phyloP scores from a whole-genome alignment of 2,329 filamentous ascomycete species.

The Simplicillium aogashimaense region DNA sequence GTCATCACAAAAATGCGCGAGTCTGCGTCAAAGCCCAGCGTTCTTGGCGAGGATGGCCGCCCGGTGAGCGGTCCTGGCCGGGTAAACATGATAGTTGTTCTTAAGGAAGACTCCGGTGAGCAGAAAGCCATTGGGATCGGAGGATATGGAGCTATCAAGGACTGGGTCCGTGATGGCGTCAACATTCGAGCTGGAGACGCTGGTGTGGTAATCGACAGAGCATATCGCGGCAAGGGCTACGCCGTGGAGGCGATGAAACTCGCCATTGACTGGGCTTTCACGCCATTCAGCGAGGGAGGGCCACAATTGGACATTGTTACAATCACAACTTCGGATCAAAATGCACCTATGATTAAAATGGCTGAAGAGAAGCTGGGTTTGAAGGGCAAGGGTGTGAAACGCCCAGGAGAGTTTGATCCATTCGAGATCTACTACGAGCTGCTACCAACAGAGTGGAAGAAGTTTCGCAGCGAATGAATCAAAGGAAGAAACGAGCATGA shows the following conservation, averaged over 20 bases:
- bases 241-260: constrained; percentile 15
- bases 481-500: neutral
- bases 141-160: constrained; percentile 18
- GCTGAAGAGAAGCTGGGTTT: constrained; percentile 14
- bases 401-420: constrained; percentile 8
- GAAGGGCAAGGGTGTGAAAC: constrained; percentile 8
- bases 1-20: constrained; percentile 13
- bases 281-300: constrained; percentile 10
- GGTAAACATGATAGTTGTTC: constrained; percentile 15
- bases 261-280: constrained; percentile 16
- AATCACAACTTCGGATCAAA: constrained; percentile 13
- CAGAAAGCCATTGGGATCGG: constrained; percentile 15
- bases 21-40: constrained; percentile 14
- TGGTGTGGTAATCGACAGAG: constrained; percentile 15
- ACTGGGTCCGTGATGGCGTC: constrained; percentile 8
- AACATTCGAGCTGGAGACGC: constrained; percentile 15
- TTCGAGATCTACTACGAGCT: constrained; percentile 16
- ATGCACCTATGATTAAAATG: constrained; percentile 14
- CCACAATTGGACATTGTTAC: constrained; percentile 17
- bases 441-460: constrained; percentile 10
- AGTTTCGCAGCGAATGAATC: neutral
- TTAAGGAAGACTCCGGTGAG: constrained; percentile 4
- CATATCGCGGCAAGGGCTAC: constrained; percentile 13
- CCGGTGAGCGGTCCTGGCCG: constrained; percentile 13
- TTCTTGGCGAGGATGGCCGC: constrained; percentile 5